Percentiles rank a stretch among this genome's conserved stretches.
These are phyloP conservation scores for Solanum peruvianum DNA, from an alignment of 257 asterid species.

Conservation along the genomic window DNA sequence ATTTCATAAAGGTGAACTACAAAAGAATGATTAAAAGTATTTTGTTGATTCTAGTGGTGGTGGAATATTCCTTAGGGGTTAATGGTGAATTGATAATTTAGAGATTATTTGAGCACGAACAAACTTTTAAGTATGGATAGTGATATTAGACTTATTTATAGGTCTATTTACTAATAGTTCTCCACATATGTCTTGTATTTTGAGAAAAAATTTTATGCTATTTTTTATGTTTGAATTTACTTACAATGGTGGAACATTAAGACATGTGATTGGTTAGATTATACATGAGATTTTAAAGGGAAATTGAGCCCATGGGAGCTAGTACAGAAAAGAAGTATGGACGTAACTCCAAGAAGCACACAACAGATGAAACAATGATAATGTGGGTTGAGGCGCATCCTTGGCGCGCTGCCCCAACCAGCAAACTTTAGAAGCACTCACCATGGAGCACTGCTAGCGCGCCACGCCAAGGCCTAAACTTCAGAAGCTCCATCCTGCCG, in stretches of 20 bases:
- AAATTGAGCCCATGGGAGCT: not conserved
- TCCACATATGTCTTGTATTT: no score
- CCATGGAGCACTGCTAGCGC: not conserved
- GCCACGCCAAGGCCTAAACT: not conserved
- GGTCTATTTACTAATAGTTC: not conserved
- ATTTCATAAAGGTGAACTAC: no score
- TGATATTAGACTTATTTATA: no score
- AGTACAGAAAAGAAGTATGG: not conserved
- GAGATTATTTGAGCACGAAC: no score
- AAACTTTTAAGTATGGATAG: no score
- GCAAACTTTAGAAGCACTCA: not conserved
- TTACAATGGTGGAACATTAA: not conserved
- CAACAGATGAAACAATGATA: not conserved
- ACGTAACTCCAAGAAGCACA: not conserved
- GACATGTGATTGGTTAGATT: not conserved
- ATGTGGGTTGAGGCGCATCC: not conserved
- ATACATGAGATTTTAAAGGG: not conserved
- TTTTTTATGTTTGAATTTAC: not conserved
- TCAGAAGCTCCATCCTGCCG: not conserved
- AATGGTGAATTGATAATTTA: no score
- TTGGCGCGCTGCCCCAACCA: not conserved
- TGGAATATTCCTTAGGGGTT: no score
- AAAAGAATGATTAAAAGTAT: no score
- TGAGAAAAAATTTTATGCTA: not conserved
- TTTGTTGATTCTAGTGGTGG: no score